A percentile compares a stretch with the other conserved stretches of the same genome.
Evolutionary conservation across 257 asterid genomes (phyloP).

Genomic region (Nicotiana sylvestris): DNA sequence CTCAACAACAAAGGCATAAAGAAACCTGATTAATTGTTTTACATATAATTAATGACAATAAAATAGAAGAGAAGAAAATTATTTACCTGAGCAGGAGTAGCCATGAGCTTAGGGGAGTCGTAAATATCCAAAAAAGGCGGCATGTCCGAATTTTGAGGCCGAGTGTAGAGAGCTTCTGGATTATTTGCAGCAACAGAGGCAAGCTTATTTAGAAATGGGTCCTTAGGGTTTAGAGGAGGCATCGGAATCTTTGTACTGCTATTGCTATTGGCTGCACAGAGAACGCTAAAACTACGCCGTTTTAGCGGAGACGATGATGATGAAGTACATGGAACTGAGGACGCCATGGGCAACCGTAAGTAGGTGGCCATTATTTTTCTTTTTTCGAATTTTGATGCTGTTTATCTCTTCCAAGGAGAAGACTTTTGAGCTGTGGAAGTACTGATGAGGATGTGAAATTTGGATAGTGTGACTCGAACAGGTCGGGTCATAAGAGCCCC

Average conservation of each 20-base stretch:
- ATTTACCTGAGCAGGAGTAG: constrained; percentile 67
- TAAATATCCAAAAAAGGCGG: constrained; percentile 68
- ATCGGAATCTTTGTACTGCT: constrained; percentile 45
- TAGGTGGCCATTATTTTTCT: constrained; percentile 44
- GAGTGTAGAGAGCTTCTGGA: constrained; percentile 55
- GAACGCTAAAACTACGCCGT: constrained; percentile 34
- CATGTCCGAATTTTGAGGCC: constrained; percentile 43
- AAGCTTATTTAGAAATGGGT: constrained; percentile 70
- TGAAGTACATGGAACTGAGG: constrained; percentile 46
- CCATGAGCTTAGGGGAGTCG: constrained; percentile 79
- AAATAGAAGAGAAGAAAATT: not conserved
- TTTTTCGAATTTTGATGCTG: not conserved
- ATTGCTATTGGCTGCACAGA: constrained; percentile 19
- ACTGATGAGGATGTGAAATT: not conserved
- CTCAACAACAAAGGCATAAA: not conserved
- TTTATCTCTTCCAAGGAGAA: not conserved
- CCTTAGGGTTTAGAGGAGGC: constrained; percentile 78
- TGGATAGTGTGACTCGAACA: constrained; percentile 3
- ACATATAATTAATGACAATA: not conserved
- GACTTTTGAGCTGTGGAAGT: not conserved
- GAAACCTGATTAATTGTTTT: not conserved
- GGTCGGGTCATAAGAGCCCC: not conserved
- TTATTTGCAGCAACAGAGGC: constrained; percentile 66
- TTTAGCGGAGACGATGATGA: constrained; percentile 28
- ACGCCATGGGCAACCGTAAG: constrained; percentile 55